phyloP scores from a whole-genome alignment of 495 filamentous ascomycete genomes.

The Durotheca rogersii region DNA sequence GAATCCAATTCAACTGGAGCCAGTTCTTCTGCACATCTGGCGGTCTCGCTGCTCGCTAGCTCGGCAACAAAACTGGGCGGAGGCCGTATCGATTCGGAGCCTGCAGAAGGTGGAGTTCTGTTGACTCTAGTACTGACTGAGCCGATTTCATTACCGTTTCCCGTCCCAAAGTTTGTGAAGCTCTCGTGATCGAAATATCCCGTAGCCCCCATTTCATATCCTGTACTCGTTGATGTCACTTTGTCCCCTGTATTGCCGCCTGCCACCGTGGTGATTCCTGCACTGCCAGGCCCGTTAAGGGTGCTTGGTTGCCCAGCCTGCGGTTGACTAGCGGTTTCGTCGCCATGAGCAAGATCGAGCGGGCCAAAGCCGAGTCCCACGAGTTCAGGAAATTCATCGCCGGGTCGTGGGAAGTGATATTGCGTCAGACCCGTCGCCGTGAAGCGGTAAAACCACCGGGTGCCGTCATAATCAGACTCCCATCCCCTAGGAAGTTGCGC shows the following conservation, averaged over 20 bases:
- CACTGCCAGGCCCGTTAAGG: not conserved
- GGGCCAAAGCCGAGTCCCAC: slow-evolving; percentile 39
- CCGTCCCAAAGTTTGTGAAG: slow-evolving; percentile 46
- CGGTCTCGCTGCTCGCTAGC: slow-evolving; percentile 39
- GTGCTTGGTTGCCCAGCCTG: slow-evolving; percentile 28
- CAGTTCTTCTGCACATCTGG: slow-evolving; percentile 42
- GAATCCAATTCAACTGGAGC: slow-evolving; percentile 46
- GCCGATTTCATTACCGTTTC: slow-evolving; percentile 39
- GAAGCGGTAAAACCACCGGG: slow-evolving; percentile 50
- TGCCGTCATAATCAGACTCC: slow-evolving; percentile 52
- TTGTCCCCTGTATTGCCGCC: slow-evolving; percentile 4
- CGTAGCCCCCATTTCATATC: slow-evolving; percentile 31
- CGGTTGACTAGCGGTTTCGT: slow-evolving; percentile 40
- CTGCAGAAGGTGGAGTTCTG: slow-evolving; percentile 23
- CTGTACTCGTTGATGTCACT: slow-evolving; percentile 5
- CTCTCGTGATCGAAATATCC: slow-evolving; percentile 45
- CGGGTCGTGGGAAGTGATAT: slow-evolving; percentile 50
- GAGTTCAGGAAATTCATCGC: slow-evolving; percentile 52
- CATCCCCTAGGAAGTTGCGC: slow-evolving; percentile 46
- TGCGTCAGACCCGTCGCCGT: slow-evolving; percentile 48
- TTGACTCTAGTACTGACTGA: slow-evolving; percentile 21
- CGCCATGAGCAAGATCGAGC: slow-evolving; percentile 39
- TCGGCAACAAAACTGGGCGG: slow-evolving; percentile 49
- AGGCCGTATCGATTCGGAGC: slow-evolving; percentile 15
- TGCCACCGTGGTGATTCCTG: slow-evolving; percentile 24